Percentiles rank a stretch among this genome's conserved stretches.
These are phyloP conservation scores for Farysia itapuensis DNA, from an alignment of 1,284 basidiomycete genomes.

Conservation along the genomic window DNA sequence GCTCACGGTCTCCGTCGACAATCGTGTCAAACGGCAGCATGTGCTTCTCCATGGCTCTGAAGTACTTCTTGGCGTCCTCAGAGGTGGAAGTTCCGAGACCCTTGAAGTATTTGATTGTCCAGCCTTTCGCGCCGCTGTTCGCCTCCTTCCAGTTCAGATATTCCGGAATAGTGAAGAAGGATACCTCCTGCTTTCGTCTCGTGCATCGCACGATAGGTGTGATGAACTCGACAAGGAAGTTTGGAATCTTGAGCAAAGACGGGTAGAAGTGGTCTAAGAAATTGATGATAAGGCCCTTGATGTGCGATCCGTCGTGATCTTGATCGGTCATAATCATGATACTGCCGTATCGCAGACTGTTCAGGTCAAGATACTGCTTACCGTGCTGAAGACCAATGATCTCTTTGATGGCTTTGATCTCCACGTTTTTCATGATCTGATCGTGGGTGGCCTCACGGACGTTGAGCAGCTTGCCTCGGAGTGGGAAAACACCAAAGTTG, in stretches of 20 bases:
- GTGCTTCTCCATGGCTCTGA: constrained; percentile 86
- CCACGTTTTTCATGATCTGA: constrained; percentile 95
- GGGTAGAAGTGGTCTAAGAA: constrained; percentile 97
- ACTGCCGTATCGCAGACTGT: constrained; percentile 84
- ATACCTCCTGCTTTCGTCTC: constrained; percentile 76
- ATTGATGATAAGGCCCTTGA: constrained; percentile 98
- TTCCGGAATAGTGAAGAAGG: constrained; percentile 98
- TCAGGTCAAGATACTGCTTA: constrained; percentile 76
- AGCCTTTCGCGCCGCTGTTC: constrained; percentile 78
- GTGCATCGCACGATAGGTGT: constrained; percentile 88
- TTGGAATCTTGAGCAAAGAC: constrained; percentile 84
- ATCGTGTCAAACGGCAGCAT: constrained; percentile 87
- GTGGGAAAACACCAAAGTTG: constrained; percentile 94
- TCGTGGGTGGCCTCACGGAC: constrained; percentile 95
- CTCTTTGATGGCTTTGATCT: constrained; percentile 96
- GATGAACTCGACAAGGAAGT: constrained; percentile 96
- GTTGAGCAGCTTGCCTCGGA: constrained; percentile 94
- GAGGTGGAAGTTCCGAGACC: constrained; percentile 93
- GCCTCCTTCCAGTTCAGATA: constrained; percentile 88
- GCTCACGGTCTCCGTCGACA: constrained; percentile 77
- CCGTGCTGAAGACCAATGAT: constrained; percentile 95
- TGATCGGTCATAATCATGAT: constrained; percentile 99
- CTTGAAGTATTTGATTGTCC: constrained; percentile 76
- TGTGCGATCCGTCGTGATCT: constrained; percentile 99
- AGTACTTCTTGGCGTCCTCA: constrained; percentile 88